phyloP scores from a whole-genome alignment of 2,329 filamentous ascomycete genomes.

The Calonectria hongkongensis region DNA sequence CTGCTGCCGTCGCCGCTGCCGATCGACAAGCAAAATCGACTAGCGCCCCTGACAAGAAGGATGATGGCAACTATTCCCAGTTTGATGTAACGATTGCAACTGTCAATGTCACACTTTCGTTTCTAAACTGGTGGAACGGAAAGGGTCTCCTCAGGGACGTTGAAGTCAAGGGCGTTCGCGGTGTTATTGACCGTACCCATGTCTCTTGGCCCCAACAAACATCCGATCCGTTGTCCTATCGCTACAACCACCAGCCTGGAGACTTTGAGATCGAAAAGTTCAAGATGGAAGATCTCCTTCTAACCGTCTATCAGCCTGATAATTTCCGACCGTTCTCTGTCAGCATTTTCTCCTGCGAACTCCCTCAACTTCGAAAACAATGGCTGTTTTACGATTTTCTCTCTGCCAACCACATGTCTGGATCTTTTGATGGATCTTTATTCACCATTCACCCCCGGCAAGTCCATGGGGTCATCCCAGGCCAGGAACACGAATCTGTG shows the following conservation, averaged over 20 bases:
- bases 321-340: conserved; percentile 96
- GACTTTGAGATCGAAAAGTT: conserved; percentile 99
- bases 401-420: conserved; percentile 96
- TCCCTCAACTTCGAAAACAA: conserved; percentile 93
- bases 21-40: conserved; percentile 71
- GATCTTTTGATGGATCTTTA: conserved; percentile 94
- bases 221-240: conserved; percentile 89
- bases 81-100: conserved; percentile 97
- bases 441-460: conserved; percentile 98
- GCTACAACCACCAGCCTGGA: conserved; percentile 89
- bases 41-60: conserved; percentile 65
- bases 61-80: conserved; percentile 98
- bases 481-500: conserved; percentile 71
- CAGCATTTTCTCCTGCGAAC: conserved; percentile 96
- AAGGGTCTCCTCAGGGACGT: conserved; percentile 94
- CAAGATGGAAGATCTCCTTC: conserved; percentile 93
- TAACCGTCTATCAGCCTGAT: conserved; percentile 93
- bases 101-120: conserved; percentile 96
- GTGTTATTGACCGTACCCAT: conserved; percentile 91
- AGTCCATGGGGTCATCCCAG: conserved; percentile 85
- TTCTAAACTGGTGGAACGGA: conserved; percentile 99
- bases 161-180: conserved; percentile 93
- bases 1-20: conserved; percentile 89
- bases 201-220: conserved; percentile 80
- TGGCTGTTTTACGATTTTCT: conserved; percentile 99